Percentiles rank a stretch among this genome's conserved stretches.
Evolutionary conservation across 192 early-diverging fungal genomes (phyloP).

Genomic region (Gonapodya prolifera): DNA sequence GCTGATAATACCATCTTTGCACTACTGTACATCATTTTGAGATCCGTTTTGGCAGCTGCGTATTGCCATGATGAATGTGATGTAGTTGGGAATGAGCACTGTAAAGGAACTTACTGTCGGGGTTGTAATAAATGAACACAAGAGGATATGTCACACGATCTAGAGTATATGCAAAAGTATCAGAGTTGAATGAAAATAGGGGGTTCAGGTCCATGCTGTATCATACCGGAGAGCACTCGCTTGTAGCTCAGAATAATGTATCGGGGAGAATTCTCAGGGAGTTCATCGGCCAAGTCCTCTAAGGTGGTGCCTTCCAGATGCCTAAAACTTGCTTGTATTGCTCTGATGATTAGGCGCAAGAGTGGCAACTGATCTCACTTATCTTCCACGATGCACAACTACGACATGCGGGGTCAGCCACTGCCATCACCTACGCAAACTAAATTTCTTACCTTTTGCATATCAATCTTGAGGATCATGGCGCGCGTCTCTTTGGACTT

Average conservation of each 20-base stretch:
- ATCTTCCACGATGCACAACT: background rate
- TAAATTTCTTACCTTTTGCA: background rate
- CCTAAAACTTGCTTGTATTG: no score
- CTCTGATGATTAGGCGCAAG: no score
- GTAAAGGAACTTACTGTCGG: background rate
- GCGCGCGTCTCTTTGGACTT: background rate
- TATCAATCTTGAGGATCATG: background rate
- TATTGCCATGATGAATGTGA: background rate
- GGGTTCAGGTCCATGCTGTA: no score
- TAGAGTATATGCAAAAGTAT: background rate
- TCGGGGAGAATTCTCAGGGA: background rate
- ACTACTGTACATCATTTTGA: background rate
- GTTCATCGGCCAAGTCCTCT: background rate
- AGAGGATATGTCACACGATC: background rate
- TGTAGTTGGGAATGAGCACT: background rate
- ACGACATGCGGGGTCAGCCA: background rate
- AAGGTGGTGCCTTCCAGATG: background rate
- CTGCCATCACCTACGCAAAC: background rate
- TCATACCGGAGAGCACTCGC: no score
- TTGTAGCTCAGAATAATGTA: background rate
- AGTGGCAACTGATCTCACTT: constrained; percentile 2
- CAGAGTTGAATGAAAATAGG: no score
- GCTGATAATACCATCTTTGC: background rate
- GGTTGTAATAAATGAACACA: constrained; percentile 2
- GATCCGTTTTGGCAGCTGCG: background rate